phyloP scores from a whole-genome alignment of 352 stramenopile genomes.

The Sclerospora graminicola region DNA sequence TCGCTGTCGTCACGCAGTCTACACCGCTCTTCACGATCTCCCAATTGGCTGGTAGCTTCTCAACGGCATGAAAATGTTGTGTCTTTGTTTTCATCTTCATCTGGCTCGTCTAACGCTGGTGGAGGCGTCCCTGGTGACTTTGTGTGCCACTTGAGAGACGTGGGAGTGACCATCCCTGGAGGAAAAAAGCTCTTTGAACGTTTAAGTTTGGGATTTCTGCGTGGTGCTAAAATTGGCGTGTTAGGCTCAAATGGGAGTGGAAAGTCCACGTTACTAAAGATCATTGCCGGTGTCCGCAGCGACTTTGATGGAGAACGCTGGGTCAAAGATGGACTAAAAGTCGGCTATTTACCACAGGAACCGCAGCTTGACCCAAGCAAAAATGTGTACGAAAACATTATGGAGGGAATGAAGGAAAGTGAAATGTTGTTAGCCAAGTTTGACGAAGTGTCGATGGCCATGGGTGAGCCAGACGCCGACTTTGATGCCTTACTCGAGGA shows the following conservation, averaged over 20 bases:
- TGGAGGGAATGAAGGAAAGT: conserved; percentile 81
- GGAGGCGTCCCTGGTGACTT: conserved; percentile 76
- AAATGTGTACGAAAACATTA: conserved; percentile 87
- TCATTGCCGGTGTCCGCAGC: conserved; percentile 87
- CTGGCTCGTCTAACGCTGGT: conserved; percentile 46
- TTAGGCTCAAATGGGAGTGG: conserved; percentile 92
- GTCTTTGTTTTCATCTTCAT: conserved; percentile 10
- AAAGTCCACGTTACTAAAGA: conserved; percentile 95
- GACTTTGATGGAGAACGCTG: conserved; percentile 85
- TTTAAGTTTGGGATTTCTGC: conserved; percentile 68
- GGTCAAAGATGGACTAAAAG: conserved; percentile 76
- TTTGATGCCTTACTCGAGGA: conserved; percentile 81
- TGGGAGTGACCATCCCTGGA: conserved; percentile 65
- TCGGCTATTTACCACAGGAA: conserved; percentile 85
- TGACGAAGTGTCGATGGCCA: conserved; percentile 80
- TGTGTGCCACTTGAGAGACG: conserved; percentile 65
- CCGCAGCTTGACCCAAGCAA: conserved; percentile 75
- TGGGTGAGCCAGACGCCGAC: conserved; percentile 86
- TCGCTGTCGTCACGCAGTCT: conserved; percentile 2
- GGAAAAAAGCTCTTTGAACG: conserved; percentile 81
- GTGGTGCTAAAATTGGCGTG: conserved; percentile 92
- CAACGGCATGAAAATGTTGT: conserved; percentile 9
- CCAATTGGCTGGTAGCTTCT: conserved; percentile 6
- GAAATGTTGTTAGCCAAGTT: conserved; percentile 71
- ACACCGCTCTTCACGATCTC: not conserved